Evolutionary conservation across 257 asterid species (phyloP).

Genomic region (Solanum pimpinellifolium): DNA sequence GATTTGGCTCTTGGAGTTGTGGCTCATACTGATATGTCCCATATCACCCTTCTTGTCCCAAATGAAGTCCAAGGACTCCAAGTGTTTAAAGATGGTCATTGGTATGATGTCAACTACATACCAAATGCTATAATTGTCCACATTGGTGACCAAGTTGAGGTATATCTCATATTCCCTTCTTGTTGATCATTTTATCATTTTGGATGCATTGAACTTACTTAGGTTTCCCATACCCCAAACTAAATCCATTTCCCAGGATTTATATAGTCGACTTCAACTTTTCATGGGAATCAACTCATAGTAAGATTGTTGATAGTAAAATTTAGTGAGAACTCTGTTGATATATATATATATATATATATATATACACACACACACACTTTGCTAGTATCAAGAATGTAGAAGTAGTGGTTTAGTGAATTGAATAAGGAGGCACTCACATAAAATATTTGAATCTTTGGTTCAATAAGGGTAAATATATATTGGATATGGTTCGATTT

Average conservation of each 20-base stretch:
- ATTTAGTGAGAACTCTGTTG: neutral
- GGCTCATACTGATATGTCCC: conserved; percentile 83
- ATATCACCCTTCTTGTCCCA: conserved; percentile 63
- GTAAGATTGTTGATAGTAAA: neutral
- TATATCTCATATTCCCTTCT: neutral
- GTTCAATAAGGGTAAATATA: too few species aligned
- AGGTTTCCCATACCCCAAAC: neutral
- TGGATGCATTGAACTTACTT: neutral
- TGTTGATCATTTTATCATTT: neutral
- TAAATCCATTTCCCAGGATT: neutral
- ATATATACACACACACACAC: too few species aligned
- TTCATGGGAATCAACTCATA: neutral
- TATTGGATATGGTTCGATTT: too few species aligned
- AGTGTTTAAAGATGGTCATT: conserved; percentile 47
- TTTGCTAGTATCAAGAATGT: too few species aligned
- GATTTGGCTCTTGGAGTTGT: conserved; percentile 85
- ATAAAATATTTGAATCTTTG: too few species aligned
- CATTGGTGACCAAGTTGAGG: conserved; percentile 92
- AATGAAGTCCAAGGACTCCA: conserved; percentile 86
- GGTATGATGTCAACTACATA: conserved; percentile 76
- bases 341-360: too few species aligned
- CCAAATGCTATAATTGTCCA: conserved; percentile 76
- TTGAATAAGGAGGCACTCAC: too few species aligned
- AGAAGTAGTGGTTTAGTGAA: neutral
- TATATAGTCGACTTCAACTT: neutral